phyloP scores from a whole-genome alignment of 257 asterid species.

The Solanum tarapatanum region DNA sequence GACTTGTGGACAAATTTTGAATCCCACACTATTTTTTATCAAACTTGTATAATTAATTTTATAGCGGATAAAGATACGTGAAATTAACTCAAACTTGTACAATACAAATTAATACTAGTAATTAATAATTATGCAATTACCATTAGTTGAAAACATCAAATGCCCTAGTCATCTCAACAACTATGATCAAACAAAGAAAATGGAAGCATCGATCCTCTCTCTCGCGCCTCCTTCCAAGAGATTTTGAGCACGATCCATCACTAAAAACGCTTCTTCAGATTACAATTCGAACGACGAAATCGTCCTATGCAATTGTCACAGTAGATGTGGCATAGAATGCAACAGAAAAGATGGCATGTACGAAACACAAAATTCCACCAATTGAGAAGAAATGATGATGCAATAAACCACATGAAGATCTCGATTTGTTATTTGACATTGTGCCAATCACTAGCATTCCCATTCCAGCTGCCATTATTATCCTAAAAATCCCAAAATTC shows the following conservation, averaged over 20 bases:
- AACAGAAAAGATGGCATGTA: constrained; percentile 55
- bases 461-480: constrained; percentile 49
- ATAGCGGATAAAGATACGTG: background rate
- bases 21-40: too few species aligned
- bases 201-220: background rate
- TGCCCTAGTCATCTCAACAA: background rate
- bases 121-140: background rate
- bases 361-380: constrained; percentile 71
- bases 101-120: background rate
- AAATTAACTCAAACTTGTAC: background rate
- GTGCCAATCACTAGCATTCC: constrained; percentile 68
- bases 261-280: background rate
- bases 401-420: constrained; percentile 63
- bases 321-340: constrained; percentile 56
- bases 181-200: background rate
- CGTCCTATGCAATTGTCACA: background rate
- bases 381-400: constrained; percentile 58
- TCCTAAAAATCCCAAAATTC: constrained; percentile 24
- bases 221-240: background rate
- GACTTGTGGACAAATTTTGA: too few species aligned
- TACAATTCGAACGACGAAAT: background rate
- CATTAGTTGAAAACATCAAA: background rate
- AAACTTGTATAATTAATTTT: too few species aligned
- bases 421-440: constrained; percentile 53
- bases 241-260: background rate